phyloP scores from a whole-genome alignment of 1,139 yeast species.

The Geotrichum citri-aurantii region DNA sequence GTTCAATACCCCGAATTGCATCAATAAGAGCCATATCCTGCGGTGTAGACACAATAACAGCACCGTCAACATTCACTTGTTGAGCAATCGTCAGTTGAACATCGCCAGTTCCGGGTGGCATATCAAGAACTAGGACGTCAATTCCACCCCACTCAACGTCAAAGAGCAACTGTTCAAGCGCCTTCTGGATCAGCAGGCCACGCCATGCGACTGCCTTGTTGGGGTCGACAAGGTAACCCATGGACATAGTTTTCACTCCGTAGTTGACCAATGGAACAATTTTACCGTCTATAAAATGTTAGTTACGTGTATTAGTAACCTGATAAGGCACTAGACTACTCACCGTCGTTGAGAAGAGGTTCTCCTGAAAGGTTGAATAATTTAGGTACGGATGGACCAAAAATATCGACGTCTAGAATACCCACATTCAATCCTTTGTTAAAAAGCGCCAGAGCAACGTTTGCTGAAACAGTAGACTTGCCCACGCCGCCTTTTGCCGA shows the following conservation, averaged over 20 bases:
- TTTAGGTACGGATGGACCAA: conserved; percentile 79
- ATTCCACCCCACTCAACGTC: conserved; percentile 72
- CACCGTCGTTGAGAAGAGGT: conserved; percentile 45
- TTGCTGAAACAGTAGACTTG: conserved; percentile 51
- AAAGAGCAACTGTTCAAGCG: conserved; percentile 70
- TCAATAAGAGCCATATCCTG: conserved; percentile 82
- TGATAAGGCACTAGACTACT: conserved; percentile 1
- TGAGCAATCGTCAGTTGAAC: conserved; percentile 79
- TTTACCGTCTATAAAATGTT: conserved; percentile 40
- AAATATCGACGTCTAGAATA: conserved; percentile 70
- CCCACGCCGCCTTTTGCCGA: conserved; percentile 83
- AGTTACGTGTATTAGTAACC: background rate
- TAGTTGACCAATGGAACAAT: conserved; percentile 67
- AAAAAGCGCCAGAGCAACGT: conserved; percentile 59
- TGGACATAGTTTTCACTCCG: conserved; percentile 81
- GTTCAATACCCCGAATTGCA: conserved; percentile 72
- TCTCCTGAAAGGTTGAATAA: conserved; percentile 52
- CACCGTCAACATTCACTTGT: conserved; percentile 69
- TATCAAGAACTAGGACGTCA: conserved; percentile 68
- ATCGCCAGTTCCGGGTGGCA: conserved; percentile 95
- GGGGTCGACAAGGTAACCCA: conserved; percentile 68
- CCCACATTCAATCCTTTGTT: conserved; percentile 57
- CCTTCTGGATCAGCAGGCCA: conserved; percentile 83
- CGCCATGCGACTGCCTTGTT: conserved; percentile 83
- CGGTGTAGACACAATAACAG: conserved; percentile 78